phyloP scores from a whole-genome alignment of 768 basidiomycete genomes.

The Hygrocybe coccinea region DNA sequence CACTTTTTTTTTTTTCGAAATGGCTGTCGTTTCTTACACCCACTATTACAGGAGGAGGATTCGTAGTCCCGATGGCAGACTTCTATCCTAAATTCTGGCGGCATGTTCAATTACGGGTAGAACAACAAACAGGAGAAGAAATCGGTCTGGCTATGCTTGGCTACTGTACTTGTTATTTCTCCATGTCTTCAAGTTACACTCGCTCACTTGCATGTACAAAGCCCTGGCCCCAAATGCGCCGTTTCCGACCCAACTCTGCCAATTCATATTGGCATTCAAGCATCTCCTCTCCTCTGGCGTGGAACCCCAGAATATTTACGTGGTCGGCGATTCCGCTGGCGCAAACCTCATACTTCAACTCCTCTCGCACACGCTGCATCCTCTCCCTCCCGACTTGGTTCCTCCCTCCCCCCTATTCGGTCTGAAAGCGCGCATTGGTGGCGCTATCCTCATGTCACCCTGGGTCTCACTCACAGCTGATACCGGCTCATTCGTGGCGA shows the following conservation, averaged over 20 bases:
- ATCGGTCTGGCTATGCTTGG: conserved; percentile 12
- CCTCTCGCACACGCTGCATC: conserved; percentile 36
- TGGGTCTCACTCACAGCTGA: conserved; percentile 20
- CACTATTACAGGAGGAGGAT: conserved; percentile 28
- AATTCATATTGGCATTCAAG: conserved; percentile 27
- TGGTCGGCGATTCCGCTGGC: conserved; percentile 41
- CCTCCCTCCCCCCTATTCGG: conserved; percentile 9
- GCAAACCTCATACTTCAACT: conserved; percentile 34
- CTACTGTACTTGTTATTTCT: no score
- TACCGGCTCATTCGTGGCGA: conserved; percentile 8
- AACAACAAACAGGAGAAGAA: conserved; percentile 20
- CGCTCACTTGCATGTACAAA: conserved; percentile 12
- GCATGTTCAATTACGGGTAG: conserved; percentile 23
- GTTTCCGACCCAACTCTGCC: conserved; percentile 35
- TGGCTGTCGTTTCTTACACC: no score
- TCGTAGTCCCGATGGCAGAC: conserved; percentile 21
- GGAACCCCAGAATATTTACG: conserved; percentile 27
- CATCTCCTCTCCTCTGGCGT: conserved; percentile 30
- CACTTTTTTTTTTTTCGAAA: neutral
- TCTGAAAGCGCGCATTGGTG: conserved; percentile 23
- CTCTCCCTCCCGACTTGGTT: conserved; percentile 23
- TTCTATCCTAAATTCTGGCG: conserved; percentile 26
- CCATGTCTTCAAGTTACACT: no score
- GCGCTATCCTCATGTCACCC: conserved; percentile 34
- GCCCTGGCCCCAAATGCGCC: conserved; percentile 29